phyloP scores from a whole-genome alignment of 2,329 filamentous ascomycete genomes.

The Ophiostoma novo-ulmi region DNA sequence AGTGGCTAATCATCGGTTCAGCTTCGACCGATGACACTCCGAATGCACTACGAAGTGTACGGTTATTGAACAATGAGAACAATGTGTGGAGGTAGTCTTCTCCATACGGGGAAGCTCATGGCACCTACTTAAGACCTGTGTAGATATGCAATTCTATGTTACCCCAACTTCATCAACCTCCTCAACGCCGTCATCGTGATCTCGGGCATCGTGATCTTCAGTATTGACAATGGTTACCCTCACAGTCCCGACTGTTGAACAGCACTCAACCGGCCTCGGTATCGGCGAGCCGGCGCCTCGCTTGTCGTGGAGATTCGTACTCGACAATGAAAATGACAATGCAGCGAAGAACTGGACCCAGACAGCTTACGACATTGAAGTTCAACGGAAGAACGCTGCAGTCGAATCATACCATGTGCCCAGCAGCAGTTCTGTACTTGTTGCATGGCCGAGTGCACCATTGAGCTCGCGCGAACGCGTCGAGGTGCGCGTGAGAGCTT shows the following conservation, averaged over 20 bases:
- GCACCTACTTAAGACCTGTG: neutral
- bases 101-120: neutral
- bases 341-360: conserved; percentile 25
- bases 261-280: conserved; percentile 28
- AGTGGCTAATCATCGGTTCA: conserved; percentile 10
- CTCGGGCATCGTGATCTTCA: neutral
- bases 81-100: neutral
- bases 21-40: conserved; percentile 6
- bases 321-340: neutral
- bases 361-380: conserved; percentile 26
- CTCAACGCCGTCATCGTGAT: neutral
- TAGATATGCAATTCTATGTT: neutral
- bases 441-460: conserved; percentile 35
- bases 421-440: conserved; percentile 32
- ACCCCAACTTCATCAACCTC: neutral
- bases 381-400: conserved; percentile 13
- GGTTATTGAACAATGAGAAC: neutral
- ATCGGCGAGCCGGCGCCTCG: conserved; percentile 26
- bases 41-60: neutral
- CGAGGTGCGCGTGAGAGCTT: conserved; percentile 24
- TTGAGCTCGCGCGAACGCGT: conserved; percentile 24
- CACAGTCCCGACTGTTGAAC: conserved; percentile 26
- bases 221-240: conserved; percentile 16
- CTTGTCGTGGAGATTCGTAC: conserved; percentile 28
- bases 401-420: conserved; percentile 19